phyloP scores from a whole-genome alignment of 2,329 filamentous ascomycete species.

The Diplodia seriata region DNA sequence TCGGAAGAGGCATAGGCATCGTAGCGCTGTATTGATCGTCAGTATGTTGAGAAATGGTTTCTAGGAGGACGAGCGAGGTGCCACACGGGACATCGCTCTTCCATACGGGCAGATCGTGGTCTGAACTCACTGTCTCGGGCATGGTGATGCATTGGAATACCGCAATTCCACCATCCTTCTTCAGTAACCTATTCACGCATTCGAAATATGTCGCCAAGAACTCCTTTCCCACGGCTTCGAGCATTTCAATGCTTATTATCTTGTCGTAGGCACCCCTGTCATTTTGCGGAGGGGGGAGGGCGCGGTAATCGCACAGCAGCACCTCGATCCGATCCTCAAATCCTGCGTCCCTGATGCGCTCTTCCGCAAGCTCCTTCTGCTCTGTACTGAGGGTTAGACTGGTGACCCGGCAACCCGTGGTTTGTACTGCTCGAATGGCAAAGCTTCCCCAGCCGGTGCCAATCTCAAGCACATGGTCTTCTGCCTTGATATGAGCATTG shows the following conservation, averaged over 20 bases:
- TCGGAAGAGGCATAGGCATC: conserved; percentile 70
- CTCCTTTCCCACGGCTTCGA: conserved; percentile 74
- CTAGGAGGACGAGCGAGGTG: no score
- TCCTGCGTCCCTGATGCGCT: conserved; percentile 67
- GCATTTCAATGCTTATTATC: conserved; percentile 78
- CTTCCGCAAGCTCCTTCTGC: conserved; percentile 72
- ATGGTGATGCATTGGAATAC: conserved; percentile 81
- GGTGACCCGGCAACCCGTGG: conserved; percentile 72
- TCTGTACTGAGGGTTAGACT: conserved; percentile 72
- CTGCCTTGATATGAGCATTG: conserved; percentile 66
- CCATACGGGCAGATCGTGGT: background rate
- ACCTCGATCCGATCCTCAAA: conserved; percentile 68
- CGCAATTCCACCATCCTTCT: conserved; percentile 69
- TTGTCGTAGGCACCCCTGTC: conserved; percentile 67
- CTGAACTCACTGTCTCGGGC: conserved; percentile 61
- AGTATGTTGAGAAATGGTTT: background rate
- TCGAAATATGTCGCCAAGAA: conserved; percentile 72
- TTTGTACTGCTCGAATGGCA: conserved; percentile 71
- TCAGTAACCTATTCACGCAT: conserved; percentile 68
- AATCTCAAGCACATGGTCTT: conserved; percentile 76
- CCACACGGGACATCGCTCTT: background rate
- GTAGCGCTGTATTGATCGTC: conserved; percentile 54
- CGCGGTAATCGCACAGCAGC: conserved; percentile 72
- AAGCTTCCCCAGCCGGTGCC: conserved; percentile 79
- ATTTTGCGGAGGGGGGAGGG: conserved; percentile 56